Conservation (phyloP, 257 asterid species). For the Lycium barbarum region DNA sequence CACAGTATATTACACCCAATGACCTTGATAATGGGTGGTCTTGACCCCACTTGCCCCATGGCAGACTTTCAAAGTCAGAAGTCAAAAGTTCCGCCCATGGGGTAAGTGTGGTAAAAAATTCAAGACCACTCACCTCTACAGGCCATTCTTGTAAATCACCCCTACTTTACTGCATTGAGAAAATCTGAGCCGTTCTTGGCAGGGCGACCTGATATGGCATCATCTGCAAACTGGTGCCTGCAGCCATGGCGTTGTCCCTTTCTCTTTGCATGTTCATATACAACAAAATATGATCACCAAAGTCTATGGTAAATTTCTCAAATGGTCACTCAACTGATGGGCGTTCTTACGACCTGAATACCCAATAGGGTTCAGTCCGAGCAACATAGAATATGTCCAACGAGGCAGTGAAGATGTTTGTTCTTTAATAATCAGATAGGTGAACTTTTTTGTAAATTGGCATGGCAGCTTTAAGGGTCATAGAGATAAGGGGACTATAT, state of each 20-base stretch:
- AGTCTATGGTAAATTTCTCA: background rate
- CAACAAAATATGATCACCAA: slow-evolving; percentile 2
- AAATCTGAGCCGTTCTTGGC: slow-evolving; percentile 15
- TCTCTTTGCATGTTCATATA: background rate
- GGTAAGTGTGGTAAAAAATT: background rate
- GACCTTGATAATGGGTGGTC: background rate
- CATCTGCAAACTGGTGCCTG: slow-evolving; percentile 4
- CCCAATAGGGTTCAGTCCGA: background rate
- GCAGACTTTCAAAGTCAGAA: background rate
- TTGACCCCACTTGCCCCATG: background rate
- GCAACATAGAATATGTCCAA: background rate
- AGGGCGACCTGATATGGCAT: background rate
- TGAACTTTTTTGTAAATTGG: background rate
- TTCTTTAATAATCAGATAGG: background rate
- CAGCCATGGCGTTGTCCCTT: slow-evolving; percentile 3
- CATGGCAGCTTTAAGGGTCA: background rate
- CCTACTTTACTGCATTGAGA: slow-evolving; percentile 7
- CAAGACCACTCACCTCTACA: background rate
- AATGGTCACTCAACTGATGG: slow-evolving; percentile 3
- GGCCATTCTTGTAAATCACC: background rate
- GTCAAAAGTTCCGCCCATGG: background rate
- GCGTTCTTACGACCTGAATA: background rate
- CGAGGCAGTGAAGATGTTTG: background rate
- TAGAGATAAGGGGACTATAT: too few relatives aligned
- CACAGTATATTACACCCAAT: background rate